Evolutionary conservation across 177 flowering plant species (phyloP).

Genomic region (Vitis hybrid): DNA sequence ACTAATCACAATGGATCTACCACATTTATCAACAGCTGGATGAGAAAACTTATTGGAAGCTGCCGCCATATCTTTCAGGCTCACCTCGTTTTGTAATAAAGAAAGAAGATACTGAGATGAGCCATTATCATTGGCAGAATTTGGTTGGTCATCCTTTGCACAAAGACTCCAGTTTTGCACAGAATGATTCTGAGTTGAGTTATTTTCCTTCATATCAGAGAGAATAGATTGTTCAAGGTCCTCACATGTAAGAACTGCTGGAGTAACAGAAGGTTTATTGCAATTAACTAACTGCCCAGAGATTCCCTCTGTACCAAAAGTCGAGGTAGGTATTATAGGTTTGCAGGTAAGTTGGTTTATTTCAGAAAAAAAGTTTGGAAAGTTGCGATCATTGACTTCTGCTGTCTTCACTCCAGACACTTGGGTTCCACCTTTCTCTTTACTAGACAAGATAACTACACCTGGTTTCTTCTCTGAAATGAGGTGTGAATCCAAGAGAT

Average conservation of each 20-base stretch:
- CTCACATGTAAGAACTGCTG: slow-evolving; percentile 53
- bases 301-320: slow-evolving; percentile 20
- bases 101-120: slow-evolving; percentile 60
- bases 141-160: slow-evolving; percentile 20
- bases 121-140: slow-evolving; percentile 25
- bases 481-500: background rate
- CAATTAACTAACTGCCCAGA: slow-evolving; percentile 19
- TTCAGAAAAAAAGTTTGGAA: slow-evolving; percentile 12
- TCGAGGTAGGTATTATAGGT: slow-evolving; percentile 13
- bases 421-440: slow-evolving; percentile 37
- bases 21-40: background rate
- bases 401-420: slow-evolving; percentile 16
- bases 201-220: slow-evolving; percentile 31
- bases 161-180: slow-evolving; percentile 17
- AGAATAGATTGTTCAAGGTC: slow-evolving; percentile 60
- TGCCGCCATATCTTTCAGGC: slow-evolving; percentile 12
- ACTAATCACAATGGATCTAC: background rate
- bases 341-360: slow-evolving; percentile 18
- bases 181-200: slow-evolving; percentile 17
- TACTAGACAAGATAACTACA: slow-evolving; percentile 26
- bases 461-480: slow-evolving; percentile 40
- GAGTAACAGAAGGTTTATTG: slow-evolving; percentile 13
- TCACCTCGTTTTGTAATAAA: slow-evolving; percentile 39
- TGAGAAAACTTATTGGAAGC: slow-evolving; percentile 4
- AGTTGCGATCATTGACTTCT: slow-evolving; percentile 9